Base-by-base conservation (phyloP, 257 asterid species). In the Mitragyna speciosa region DNA sequence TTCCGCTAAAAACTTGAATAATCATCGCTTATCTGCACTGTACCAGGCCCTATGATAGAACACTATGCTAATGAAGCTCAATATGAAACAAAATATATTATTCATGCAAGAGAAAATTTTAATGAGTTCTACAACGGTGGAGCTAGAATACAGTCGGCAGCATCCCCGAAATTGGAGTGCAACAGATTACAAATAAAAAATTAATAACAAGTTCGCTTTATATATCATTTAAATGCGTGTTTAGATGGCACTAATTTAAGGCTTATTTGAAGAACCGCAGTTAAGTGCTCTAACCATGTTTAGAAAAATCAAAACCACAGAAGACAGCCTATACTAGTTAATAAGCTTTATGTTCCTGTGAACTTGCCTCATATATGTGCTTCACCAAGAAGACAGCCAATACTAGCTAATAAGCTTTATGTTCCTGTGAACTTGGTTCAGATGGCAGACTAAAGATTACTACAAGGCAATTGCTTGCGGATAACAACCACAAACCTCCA, bases 401-500 rank as follows among this genome's bases (percentile, higher is more conserved):
- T 64, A 64, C 39, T 64, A 12, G 19, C 19, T 26, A 64, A 26
- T 2, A 10, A 2, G 15, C 26, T 26, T 64, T 64, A 26, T 63
- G 68, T 26, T 28, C 69, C 19, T 64, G 36, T n/a, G 36, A 24
- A 24, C 33, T 9, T 63, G 15, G 10, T 64, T 77, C 9, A 20
- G 7, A 48, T 47, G 20, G 11, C 56, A 58, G 43, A 45, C 47
- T 41, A 19, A 52, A n/a, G 58, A 36, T 39, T 76, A 71, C 88
- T 89, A 93, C 68, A 94, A 78, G 20, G 81, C 98, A 45, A 94
- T 91, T 24, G 96, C 91, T 79, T 92, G 98, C 36, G 97, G 93
- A 87, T 89, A 79, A 77, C 94, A 86, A 76, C 86, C 70, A 41
- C 78, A 82, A 77, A 94, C 98, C 91, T 94, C 94, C 96, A 94